Base-by-base conservation (phyloP, 208 protist genomes). In the Crithidia thermophila region DNA sequence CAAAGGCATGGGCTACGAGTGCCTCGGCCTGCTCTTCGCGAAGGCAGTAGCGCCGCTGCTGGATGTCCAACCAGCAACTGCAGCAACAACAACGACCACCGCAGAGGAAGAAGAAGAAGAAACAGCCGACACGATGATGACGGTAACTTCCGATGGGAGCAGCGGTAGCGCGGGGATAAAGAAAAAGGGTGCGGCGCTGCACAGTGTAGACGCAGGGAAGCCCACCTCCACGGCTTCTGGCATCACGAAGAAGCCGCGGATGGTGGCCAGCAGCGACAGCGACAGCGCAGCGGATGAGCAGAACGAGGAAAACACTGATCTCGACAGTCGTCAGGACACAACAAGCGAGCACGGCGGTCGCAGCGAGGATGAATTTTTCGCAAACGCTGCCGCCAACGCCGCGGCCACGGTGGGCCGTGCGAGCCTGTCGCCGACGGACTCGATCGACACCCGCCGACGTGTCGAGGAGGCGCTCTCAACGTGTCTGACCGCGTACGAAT, bases 1-100 rank as follows among this genome's bases (percentile, higher is more conserved):
- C 65, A 85, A 87, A 28, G 91, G 91, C 9, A 72, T 92, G 28
- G 91, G 91, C 27, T 96, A 93, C 72, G 88, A 96, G 67, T 79
- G 79, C 8, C 83, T 96, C 13, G 91, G 86, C 4, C 45, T 96
- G 49, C 72, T 96, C 27, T 96, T 96, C 43, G 86, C 91, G 4
- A 87, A 86, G 40, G 88, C 91, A 4, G 76, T 96, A 18, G 67
- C 90, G 13, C 91, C 91, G 23, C 76, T 88, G 59, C 68, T 96
- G 16, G 80, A 88, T 16, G 42, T 43, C 2, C 0, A 40, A n/a
- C 21, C 42, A 16, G 45, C 1, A 42, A 9, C 16, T 33, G 9
- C 40, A 57, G 10, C 21, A 28, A 6, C 8, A 28, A 39, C 34
- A 27, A 21, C 28, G 3, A 16, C 42, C 5, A 31, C 45, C 40